phyloP scores from a whole-genome alignment of 2,329 filamentous ascomycete genomes.

The Paraphoma chrysanthemicola region DNA sequence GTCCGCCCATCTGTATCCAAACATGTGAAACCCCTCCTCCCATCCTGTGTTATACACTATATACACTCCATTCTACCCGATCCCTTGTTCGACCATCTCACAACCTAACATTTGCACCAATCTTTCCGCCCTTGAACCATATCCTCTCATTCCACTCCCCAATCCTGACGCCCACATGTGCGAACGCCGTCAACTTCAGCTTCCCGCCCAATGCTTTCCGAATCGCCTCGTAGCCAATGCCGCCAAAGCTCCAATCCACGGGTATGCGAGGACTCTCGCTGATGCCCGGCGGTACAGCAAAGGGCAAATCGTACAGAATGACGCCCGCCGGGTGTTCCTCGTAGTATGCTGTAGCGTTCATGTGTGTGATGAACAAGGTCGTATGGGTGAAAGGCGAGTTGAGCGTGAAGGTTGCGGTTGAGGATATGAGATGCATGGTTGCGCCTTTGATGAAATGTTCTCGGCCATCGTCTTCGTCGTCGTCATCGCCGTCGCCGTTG shows the following conservation, averaged over 20 bases:
- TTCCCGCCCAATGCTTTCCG: conserved; percentile 79
- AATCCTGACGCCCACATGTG: conserved; percentile 75
- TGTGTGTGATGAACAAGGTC: conserved; percentile 76
- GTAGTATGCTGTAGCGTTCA: conserved; percentile 87
- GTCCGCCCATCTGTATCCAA: not conserved
- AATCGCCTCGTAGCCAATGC: conserved; percentile 83
- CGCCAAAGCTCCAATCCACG: conserved; percentile 78
- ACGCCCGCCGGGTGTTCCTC: conserved; percentile 79
- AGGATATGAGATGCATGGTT: conserved; percentile 84
- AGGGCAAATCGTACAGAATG: conserved; percentile 77
- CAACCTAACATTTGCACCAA: conserved; percentile 57
- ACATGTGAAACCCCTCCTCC: not conserved
- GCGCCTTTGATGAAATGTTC: conserved; percentile 83
- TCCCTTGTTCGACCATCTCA: no score
- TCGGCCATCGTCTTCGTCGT: conserved; percentile 48
- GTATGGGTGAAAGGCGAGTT: conserved; percentile 78
- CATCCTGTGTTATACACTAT: not conserved
- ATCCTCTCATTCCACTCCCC: conserved; percentile 76
- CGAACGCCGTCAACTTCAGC: conserved; percentile 79
- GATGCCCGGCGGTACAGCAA: conserved; percentile 77
- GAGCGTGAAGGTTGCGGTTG: conserved; percentile 83
- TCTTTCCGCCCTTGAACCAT: conserved; percentile 53
- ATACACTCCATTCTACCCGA: not conserved
- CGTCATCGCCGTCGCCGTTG: conserved; percentile 40
- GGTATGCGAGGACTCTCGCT: conserved; percentile 78